phyloP scores from a whole-genome alignment of 1,139 yeast species.

The Sugiyamaella castrensis region DNA sequence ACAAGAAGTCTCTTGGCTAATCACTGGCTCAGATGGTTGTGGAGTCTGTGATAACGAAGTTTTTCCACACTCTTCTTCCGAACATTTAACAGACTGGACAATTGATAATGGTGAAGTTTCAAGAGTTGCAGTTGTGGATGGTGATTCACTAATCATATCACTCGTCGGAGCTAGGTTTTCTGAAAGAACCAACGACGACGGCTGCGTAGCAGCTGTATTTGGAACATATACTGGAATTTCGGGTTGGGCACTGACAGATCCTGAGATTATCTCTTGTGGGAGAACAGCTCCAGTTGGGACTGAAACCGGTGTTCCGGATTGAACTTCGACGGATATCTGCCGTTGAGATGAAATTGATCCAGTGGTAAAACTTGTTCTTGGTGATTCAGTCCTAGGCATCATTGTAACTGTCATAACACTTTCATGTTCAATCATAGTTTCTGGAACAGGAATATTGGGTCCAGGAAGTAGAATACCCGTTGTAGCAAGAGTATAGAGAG shows the following conservation, averaged over 20 bases:
- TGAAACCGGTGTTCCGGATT: constrained; percentile 6
- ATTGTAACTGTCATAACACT: constrained; percentile 4
- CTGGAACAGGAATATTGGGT: constrained; percentile 9
- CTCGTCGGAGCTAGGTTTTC: constrained; percentile 8
- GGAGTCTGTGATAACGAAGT: no score
- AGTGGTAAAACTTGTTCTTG: no score
- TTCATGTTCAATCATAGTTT: neutral
- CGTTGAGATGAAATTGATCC: neutral
- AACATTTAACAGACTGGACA: neutral
- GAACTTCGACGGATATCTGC: constrained; percentile 3
- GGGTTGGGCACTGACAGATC: constrained; percentile 8
- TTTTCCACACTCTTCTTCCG: neutral
- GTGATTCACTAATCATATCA: neutral
- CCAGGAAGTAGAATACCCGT: constrained; percentile 17
- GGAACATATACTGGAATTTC: constrained; percentile 14
- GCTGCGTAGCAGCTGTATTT: constrained; percentile 1
- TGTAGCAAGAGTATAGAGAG: constrained; percentile 12
- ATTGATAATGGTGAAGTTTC: no score
- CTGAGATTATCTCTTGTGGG: constrained; percentile 12
- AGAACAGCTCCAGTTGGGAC: constrained; percentile 15
- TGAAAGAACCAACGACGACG: constrained; percentile 10
- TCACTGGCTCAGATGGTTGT: neutral
- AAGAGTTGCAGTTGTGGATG: neutral
- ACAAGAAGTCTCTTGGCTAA: neutral
- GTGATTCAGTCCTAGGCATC: constrained; percentile 4